phyloP scores from a whole-genome alignment of 2,329 filamentous ascomycete species.

The Fusarium devonianum region DNA sequence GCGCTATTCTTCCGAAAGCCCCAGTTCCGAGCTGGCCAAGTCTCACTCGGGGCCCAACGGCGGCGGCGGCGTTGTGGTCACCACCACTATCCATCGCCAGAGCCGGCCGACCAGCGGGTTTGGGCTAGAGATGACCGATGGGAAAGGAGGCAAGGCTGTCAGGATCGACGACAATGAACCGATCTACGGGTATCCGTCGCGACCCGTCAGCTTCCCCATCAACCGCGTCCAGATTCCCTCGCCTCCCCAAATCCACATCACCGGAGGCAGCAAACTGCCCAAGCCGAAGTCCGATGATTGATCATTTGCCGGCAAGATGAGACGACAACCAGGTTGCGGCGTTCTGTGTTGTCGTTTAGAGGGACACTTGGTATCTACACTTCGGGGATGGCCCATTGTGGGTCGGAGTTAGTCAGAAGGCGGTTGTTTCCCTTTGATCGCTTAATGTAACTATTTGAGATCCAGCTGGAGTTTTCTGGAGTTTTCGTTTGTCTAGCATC shows the following conservation, averaged over 20 bases:
- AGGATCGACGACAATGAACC: slow-evolving; percentile 22
- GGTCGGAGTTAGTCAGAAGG: no score
- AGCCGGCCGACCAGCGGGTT: slow-evolving; percentile 39
- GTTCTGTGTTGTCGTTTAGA: no score
- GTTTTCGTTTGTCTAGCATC: no score
- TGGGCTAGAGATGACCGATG: slow-evolving; percentile 6
- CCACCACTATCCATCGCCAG: slow-evolving; percentile 49
- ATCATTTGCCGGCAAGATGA: neutral
- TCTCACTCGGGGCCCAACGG: slow-evolving; percentile 25
- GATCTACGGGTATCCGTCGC: slow-evolving; percentile 18
- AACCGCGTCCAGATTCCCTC: slow-evolving; percentile 22
- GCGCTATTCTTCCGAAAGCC: slow-evolving; percentile 30
- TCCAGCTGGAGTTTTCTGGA: no score
- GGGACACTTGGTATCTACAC: no score
- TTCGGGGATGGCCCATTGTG: no score
- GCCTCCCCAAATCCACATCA: slow-evolving; percentile 38
- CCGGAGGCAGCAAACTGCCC: slow-evolving; percentile 26
- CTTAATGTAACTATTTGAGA: no score
- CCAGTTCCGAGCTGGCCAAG: slow-evolving; percentile 31
- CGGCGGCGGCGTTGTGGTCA: slow-evolving; percentile 44
- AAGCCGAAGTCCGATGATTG: slow-evolving; percentile 13
- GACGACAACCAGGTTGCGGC: no score
- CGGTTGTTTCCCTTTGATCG: no score
- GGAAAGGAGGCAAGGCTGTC: slow-evolving; percentile 1
- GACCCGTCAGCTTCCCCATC: slow-evolving; percentile 18